Evolutionary conservation across 2,329 filamentous ascomycete genomes (phyloP), one percentile per base, ranked within the genome.

Genomic region (Cryoendolithus antarcticus): DNA sequence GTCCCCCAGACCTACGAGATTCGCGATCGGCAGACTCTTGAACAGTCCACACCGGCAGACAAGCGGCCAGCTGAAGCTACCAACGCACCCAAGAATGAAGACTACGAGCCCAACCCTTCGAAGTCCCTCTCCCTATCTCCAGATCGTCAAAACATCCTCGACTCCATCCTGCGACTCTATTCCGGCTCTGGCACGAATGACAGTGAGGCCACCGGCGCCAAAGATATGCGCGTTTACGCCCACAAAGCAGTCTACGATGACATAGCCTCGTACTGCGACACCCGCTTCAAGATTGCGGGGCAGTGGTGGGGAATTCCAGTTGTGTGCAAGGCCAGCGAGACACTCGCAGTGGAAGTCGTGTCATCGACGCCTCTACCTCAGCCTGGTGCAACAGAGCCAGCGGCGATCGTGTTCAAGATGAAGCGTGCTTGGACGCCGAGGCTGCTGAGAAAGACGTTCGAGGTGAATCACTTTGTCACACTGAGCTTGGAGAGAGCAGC

Each of bases 201-300:
- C 9, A 32, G 39, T 2, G 28, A 13, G 5, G 15, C 35, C n/a
- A 42, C 40, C 8, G 40, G 40, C 8, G 36, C 28, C 3, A 6
- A 39, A 36, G 64, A 71, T 44, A 70, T 71, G 62, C 52, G 58
- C 32, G 67, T 70, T 1, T 72, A 70, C 44, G 63, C 62, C 1
- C 56, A 62, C 35, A 60, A 66, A 38, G 56, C 64, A 1, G 53
- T 70, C 13, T 69, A 69, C 43, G 65, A 70, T 39, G 66, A 70
- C 45, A 63, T 64, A 1, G 67, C 60, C 50, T 48, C 44, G 28
- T 40, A 63, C 49, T 57, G 37, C 62, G 65, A 2, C 66, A 69
- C 63, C 0, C 50, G 66, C 37, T 69, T 66, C 43, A 71, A 70
- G 48, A 70, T 71, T 42, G 66, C 66, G 2, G 66, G 67, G 5